Conservation (phyloP, 441 rosid species). For the Gossypium schwendimanii region DNA sequence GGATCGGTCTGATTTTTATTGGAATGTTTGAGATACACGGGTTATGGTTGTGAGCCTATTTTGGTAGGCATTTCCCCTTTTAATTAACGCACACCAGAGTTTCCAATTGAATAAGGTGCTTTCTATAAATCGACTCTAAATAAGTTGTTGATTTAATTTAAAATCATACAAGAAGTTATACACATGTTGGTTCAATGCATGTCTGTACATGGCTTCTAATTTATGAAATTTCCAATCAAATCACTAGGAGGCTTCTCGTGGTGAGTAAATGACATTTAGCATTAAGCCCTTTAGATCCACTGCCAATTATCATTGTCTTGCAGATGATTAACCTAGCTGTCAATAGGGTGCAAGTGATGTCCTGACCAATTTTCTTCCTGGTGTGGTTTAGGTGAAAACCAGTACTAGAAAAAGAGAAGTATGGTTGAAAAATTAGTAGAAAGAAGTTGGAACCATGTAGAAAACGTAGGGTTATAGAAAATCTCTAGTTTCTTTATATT, state of each 20-base stretch:
- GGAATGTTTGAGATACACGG: neutral
- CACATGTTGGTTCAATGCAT: neutral
- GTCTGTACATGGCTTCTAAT: neutral
- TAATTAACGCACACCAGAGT: neutral
- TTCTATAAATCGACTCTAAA: neutral
- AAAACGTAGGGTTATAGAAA: too few relatives aligned
- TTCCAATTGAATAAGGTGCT: neutral
- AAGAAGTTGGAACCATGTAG: too few relatives aligned
- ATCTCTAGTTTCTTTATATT: too few relatives aligned
- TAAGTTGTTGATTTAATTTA: neutral
- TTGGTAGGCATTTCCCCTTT: neutral
- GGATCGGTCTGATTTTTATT: neutral
- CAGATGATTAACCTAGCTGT: neutral
- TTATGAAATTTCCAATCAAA: neutral
- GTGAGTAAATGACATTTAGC: neutral
- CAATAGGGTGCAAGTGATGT: neutral
- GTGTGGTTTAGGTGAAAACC: too few relatives aligned
- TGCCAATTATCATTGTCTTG: neutral
- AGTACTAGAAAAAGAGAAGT: too few relatives aligned
- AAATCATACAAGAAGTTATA: neutral
- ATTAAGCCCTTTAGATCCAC: neutral
- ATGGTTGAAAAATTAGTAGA: too few relatives aligned
- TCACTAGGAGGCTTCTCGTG: neutral
- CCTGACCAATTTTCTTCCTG: neutral
- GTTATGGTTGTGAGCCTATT: neutral